Evolutionary conservation across 345 rosid species (phyloP).

Genomic region (Leavenworthia alabamica): DNA sequence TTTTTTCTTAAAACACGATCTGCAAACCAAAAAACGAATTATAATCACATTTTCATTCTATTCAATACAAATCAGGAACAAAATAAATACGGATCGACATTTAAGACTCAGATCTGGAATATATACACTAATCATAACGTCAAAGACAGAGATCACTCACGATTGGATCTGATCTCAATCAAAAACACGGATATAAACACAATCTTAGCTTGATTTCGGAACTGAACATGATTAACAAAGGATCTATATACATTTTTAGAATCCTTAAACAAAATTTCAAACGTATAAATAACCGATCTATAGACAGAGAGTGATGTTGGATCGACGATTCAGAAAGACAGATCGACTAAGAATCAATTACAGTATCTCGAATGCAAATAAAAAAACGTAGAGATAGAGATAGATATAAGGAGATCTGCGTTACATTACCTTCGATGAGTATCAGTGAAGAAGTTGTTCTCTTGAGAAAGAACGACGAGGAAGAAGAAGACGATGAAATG

Average conservation of each 20-base stretch:
- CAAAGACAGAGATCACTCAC: not conserved
- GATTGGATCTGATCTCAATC: not conserved
- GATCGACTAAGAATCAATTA: constrained; percentile 5
- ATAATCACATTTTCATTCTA: not conserved
- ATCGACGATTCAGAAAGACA: not conserved
- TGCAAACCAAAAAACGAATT: constrained; percentile 1
- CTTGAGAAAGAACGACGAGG: not conserved
- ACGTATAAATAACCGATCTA: constrained; percentile 1
- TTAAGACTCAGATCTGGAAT: constrained; percentile 15
- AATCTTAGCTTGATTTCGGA: constrained; percentile 7
- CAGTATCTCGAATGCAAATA: not conserved
- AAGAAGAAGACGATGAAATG: not conserved
- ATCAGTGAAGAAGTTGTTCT: constrained; percentile 4
- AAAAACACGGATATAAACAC: constrained; percentile 5
- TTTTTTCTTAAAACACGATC: constrained; percentile 22
- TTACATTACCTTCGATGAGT: constrained; percentile 17
- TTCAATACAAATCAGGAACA: not conserved
- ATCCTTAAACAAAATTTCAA: not conserved
- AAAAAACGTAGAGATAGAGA: not conserved
- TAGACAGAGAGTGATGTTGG: not conserved
- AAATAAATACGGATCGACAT: not conserved
- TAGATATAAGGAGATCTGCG: not conserved
- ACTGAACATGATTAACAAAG: not conserved
- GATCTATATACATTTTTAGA: constrained; percentile 12
- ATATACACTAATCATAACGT: not conserved